phyloP scores from a whole-genome alignment of 2,329 filamentous ascomycete genomes.

The Pseudogymnoascus sp. region DNA sequence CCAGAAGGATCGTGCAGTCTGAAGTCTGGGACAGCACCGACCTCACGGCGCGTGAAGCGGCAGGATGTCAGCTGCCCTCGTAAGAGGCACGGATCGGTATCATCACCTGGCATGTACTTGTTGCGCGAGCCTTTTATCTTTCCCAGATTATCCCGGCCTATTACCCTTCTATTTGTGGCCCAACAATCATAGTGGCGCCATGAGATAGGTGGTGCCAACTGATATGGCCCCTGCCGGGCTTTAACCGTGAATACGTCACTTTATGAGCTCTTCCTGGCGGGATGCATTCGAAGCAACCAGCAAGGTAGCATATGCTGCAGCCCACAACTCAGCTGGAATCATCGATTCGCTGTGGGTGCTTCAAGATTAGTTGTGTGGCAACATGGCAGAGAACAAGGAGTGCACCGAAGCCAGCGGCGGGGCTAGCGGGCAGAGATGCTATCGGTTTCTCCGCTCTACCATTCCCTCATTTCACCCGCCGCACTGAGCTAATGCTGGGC shows the following conservation, averaged over 20 bases:
- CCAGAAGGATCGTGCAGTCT: background rate
- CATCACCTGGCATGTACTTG: background rate
- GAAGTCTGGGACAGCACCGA: background rate
- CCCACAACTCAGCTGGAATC: background rate
- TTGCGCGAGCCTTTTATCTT: background rate
- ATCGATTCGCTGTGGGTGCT: background rate
- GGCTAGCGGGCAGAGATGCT: background rate
- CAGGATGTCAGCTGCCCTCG: background rate
- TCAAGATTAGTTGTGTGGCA: background rate
- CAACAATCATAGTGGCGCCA: background rate
- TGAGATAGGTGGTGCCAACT: background rate
- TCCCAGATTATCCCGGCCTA: background rate
- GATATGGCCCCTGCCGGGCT: background rate
- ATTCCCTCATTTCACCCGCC: background rate
- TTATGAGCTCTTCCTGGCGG: slow-evolving; percentile 4
- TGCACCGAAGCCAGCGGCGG: background rate
- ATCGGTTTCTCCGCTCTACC: background rate
- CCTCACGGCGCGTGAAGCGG: background rate
- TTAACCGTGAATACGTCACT: slow-evolving; percentile 4
- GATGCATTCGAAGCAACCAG: slow-evolving; percentile 4
- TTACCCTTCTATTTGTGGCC: background rate
- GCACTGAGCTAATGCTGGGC: background rate
- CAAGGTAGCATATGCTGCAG: slow-evolving; percentile 1
- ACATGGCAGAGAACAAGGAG: slow-evolving; percentile 4
- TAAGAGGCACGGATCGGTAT: background rate